Base-by-base conservation (phyloP, 176 grass and related monocot genomes). In the Urochloa ruziziensis region DNA sequence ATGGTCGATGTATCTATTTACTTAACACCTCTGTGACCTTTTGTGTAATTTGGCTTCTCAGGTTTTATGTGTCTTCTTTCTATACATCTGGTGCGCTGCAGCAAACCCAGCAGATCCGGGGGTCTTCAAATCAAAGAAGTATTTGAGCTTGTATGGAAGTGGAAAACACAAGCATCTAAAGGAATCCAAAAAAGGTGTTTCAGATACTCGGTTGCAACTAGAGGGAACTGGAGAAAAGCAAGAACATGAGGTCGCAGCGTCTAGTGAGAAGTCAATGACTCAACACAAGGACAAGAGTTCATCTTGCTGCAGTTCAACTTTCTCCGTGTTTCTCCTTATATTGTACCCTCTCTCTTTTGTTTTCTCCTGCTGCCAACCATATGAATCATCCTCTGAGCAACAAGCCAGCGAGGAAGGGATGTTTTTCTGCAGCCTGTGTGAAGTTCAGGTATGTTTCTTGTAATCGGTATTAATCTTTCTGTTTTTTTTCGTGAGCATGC, bases 381-480 rank as follows among this genome's bases (percentile, higher is more conserved):
- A 65, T 35, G 93, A 96, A 52, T 80, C 89, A 70, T 92, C 83
- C 43, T 94, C 93, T 75, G 97, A 99, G 77, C 85, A 98, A 34
- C 88, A 97, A 67, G 60, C 61, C 85, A 91, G 89, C 48, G 97
- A 99, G 80, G 93, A 99, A 21, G 97, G 97, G 36, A 96, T 93
- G 91, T 96, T 99, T 85, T 99, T 96, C 78, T 99, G 97, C 84
- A 96, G 93, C 82, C 70, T 99, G 16, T 99, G 97, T 89, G 93
- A 96, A 86, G 97, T 96, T 49, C 93, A 99, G 91, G 97, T 94
- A 84, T 78, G 42, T 62, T 83, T 80, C 33, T 70, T 80, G 27
- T 21, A 73, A 37, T 76, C n/a, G 18, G 5, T 71, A 37, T 77
- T 77, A 21, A 58, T 27, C 10, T 71, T 62, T 81, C 19, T 36